phyloP scores from a whole-genome alignment of 352 stramenopile species.

The Peronosclerospora sorghi region DNA sequence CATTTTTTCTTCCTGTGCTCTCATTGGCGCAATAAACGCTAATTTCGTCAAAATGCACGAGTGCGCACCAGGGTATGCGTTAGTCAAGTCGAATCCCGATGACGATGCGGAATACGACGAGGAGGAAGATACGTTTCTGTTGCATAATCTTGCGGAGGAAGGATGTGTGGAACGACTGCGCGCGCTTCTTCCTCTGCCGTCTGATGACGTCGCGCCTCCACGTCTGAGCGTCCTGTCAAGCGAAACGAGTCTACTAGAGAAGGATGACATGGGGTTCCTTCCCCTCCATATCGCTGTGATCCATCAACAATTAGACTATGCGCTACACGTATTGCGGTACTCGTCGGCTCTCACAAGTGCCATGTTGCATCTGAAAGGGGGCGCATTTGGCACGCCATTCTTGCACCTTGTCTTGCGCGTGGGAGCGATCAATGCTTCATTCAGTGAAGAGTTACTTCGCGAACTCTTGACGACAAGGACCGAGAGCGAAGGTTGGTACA shows the following conservation, averaged over 20 bases:
- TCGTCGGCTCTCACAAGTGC: conserved; percentile 53
- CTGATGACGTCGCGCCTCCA: conserved; percentile 1
- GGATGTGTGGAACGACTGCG: conserved; percentile 35
- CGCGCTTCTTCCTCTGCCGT: conserved; percentile 29
- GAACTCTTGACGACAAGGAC: conserved; percentile 24
- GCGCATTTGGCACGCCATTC: conserved; percentile 50
- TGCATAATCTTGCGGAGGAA: conserved; percentile 57
- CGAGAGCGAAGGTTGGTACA: conserved; percentile 5
- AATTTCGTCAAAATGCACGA: no score
- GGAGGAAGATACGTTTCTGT: conserved; percentile 26
- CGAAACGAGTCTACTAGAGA: conserved; percentile 56
- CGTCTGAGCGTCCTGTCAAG: conserved; percentile 31
- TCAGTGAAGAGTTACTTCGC: conserved; percentile 28
- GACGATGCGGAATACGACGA: conserved; percentile 36
- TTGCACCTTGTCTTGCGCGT: conserved; percentile 60
- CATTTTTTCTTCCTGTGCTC: no score
- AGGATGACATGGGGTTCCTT: conserved; percentile 78
- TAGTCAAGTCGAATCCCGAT: conserved; percentile 5
- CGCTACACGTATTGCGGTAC: conserved; percentile 43
- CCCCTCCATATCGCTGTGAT: conserved; percentile 66
- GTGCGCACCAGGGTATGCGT: background rate
- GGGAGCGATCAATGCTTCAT: conserved; percentile 40
- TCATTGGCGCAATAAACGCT: no score
- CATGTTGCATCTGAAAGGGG: conserved; percentile 57
- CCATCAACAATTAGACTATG: conserved; percentile 33